Evolutionary conservation across 2,329 filamentous ascomycete genomes (phyloP).

Genomic region (Aureobasidium subglaciale): DNA sequence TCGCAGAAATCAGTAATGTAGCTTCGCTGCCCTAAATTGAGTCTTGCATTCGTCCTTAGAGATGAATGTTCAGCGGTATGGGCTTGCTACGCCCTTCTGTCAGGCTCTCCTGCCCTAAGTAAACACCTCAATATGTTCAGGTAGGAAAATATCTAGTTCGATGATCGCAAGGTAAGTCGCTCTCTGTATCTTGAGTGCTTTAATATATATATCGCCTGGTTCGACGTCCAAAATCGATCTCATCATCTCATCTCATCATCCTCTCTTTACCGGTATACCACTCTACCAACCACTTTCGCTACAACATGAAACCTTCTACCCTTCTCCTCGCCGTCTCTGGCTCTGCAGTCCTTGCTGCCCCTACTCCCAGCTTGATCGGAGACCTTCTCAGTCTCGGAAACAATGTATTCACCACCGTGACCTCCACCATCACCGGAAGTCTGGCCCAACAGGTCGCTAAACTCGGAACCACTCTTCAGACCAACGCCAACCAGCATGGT

Average conservation of each 20-base stretch:
- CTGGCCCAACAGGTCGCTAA: background rate
- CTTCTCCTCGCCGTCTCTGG: conserved; percentile 13
- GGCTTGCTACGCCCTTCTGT: background rate
- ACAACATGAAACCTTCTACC: conserved; percentile 2
- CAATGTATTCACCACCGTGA: background rate
- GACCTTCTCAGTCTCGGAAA: background rate
- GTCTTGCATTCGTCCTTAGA: background rate
- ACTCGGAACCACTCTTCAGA: conserved; percentile 12
- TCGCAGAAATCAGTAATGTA: background rate
- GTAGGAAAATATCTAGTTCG: background rate
- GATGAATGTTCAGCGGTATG: background rate
- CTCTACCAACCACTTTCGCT: background rate
- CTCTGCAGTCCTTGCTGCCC: conserved; percentile 10
- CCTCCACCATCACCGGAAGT: background rate
- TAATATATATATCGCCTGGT: background rate
- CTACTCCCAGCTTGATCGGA: background rate
- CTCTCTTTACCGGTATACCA: background rate
- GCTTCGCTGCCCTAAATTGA: background rate
- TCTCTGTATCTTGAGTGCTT: background rate
- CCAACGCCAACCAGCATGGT: conserved; percentile 14
- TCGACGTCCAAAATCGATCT: background rate
- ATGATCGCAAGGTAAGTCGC: background rate
- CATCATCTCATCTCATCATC: background rate
- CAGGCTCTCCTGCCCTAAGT: conserved; percentile 6
- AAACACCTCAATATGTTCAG: background rate